Percentiles rank a stretch among this genome's conserved stretches.
Evolutionary conservation across 2,329 filamentous ascomycete species (phyloP).

Genomic region (Aschersonia sp.): DNA sequence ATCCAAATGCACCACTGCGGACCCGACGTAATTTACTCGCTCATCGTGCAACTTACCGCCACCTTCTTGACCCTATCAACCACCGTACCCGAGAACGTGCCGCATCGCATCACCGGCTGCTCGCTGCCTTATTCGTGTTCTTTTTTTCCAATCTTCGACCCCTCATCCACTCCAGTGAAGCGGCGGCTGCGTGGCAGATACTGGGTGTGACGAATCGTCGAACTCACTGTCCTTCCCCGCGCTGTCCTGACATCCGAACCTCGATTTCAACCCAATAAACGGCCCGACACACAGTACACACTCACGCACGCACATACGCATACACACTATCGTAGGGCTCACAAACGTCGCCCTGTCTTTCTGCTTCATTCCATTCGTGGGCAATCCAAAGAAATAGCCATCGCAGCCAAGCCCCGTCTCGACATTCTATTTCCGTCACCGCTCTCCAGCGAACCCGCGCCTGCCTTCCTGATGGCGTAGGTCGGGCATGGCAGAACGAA

Average conservation of each 20-base stretch:
- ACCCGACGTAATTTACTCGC: neutral
- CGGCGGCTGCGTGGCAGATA: neutral
- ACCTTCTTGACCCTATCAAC: neutral
- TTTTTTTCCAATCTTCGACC: neutral
- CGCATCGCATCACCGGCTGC: neutral
- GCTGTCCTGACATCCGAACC: neutral
- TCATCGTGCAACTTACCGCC: neutral
- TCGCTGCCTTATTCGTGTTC: neutral
- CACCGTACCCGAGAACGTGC: neutral
- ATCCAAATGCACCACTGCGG: too few relatives aligned
- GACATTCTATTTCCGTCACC: slow-evolving; percentile 3
- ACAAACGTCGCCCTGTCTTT: neutral
- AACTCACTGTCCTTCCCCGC: neutral
- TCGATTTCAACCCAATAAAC: slow-evolving; percentile 1
- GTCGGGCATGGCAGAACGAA: slow-evolving; percentile 52
- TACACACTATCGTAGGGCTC: neutral
- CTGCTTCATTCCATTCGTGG: neutral
- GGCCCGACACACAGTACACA: slow-evolving; percentile 1
- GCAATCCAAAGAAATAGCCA: neutral
- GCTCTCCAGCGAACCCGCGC: slow-evolving; percentile 12
- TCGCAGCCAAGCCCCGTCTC: neutral
- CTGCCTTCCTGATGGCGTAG: slow-evolving; percentile 47
- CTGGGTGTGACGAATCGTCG: neutral
- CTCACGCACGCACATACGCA: neutral
- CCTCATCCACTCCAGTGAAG: neutral